Percentiles rank a stretch among this genome's conserved stretches.
Conservation (phyloP, 2,329 filamentous ascomycete genomes). For the Fusarium sublunatum region DNA sequence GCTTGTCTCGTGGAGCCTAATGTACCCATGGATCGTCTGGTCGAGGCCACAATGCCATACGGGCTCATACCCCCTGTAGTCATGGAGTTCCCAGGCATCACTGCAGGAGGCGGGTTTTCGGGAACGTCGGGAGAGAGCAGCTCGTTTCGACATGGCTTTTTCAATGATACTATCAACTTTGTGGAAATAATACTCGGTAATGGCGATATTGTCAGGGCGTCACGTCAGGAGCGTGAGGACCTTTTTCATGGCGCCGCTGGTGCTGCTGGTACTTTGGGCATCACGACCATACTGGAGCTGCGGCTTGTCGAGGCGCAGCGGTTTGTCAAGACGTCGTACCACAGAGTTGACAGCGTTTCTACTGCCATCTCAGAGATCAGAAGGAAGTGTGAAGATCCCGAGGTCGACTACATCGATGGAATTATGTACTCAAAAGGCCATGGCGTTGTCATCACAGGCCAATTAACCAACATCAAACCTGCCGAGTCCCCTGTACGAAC, state of each 20-base stretch:
- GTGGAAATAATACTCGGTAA: slow-evolving; percentile 73
- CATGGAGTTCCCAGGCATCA: slow-evolving; percentile 79
- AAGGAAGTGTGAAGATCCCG: not conserved
- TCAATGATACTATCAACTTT: slow-evolving; percentile 70
- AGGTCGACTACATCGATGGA: slow-evolving; percentile 69
- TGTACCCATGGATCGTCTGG: slow-evolving; percentile 73
- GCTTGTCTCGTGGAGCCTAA: slow-evolving; percentile 70
- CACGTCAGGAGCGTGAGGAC: slow-evolving; percentile 59
- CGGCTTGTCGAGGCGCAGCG: slow-evolving; percentile 63
- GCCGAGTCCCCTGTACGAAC: slow-evolving; percentile 30
- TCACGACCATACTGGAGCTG: slow-evolving; percentile 70
- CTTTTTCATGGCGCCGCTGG: slow-evolving; percentile 70
- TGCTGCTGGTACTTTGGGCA: slow-evolving; percentile 69
- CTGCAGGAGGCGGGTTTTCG: slow-evolving; percentile 73
- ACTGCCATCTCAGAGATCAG: slow-evolving; percentile 59
- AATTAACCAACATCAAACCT: slow-evolving; percentile 49
- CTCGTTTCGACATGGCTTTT: slow-evolving; percentile 74
- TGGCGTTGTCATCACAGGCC: slow-evolving; percentile 66
- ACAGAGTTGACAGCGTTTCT: slow-evolving; percentile 54
- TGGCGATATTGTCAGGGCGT: slow-evolving; percentile 64
- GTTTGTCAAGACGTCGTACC: slow-evolving; percentile 68
- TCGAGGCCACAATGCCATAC: slow-evolving; percentile 65
- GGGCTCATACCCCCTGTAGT: slow-evolving; percentile 72
- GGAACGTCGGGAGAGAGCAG: slow-evolving; percentile 75
- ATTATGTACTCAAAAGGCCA: slow-evolving; percentile 63